A percentile compares a stretch with the other conserved stretches of the same genome.
phyloP scores from a whole-genome alignment of 257 asterid genomes.

The Salvia splendens region DNA sequence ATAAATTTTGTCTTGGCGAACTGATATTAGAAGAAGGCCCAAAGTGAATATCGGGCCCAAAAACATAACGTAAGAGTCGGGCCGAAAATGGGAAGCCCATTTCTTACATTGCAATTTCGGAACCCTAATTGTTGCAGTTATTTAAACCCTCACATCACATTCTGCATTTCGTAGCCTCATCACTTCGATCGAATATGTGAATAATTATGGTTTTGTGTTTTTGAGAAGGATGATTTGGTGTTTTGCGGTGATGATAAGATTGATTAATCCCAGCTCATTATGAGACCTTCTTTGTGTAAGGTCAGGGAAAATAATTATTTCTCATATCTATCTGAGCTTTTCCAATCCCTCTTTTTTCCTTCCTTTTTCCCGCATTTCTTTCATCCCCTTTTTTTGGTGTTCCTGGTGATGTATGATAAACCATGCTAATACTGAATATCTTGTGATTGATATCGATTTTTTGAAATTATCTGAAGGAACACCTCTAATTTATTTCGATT shows the following conservation, averaged over 20 bases:
- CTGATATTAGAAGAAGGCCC: no score
- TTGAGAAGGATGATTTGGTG: not conserved
- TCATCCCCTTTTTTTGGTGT: not conserved
- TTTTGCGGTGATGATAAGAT: conserved; percentile 34
- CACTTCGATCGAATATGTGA: not conserved
- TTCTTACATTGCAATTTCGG: no score
- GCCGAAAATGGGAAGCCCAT: no score
- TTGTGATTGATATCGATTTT: conserved; percentile 28
- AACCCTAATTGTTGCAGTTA: conserved; percentile 16
- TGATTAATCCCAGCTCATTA: conserved; percentile 47
- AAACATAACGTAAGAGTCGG: no score
- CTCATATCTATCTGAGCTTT: conserved; percentile 35
- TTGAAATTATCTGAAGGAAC: conserved; percentile 30
- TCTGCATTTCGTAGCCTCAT: not conserved
- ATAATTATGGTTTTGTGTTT: not conserved
- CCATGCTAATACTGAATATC: conserved; percentile 40
- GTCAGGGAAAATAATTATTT: conserved; percentile 33
- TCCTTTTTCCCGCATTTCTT: not conserved
- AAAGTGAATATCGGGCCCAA: no score
- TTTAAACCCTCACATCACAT: not conserved
- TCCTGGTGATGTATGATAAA: conserved; percentile 30
- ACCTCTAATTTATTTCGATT: not conserved
- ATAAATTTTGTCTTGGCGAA: no score
- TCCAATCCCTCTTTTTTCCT: not conserved
- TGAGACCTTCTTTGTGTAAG: conserved; percentile 48